Evolutionary conservation across 768 basidiomycete genomes (phyloP).

Genomic region (Calocybe cyanea): DNA sequence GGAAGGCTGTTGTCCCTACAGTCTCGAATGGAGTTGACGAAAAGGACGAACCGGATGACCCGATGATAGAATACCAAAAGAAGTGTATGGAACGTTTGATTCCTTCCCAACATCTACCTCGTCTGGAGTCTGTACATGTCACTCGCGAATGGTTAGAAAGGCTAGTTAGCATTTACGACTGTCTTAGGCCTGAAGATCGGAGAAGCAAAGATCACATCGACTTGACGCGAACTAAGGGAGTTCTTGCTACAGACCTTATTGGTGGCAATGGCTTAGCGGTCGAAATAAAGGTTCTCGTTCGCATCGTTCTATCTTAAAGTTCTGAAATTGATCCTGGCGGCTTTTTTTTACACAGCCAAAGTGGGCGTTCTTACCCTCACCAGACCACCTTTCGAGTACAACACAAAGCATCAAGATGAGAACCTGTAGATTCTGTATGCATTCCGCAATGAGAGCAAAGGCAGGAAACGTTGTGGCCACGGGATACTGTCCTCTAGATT

Average conservation of each 20-base stretch:
- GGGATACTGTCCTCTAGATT: conserved; percentile 85
- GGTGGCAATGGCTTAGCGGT: conserved; percentile 63
- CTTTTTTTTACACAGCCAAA: conserved; percentile 66
- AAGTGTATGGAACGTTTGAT: conserved; percentile 65
- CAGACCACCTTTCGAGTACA: conserved; percentile 52
- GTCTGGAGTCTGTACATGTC: conserved; percentile 46
- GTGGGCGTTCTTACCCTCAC: conserved; percentile 88
- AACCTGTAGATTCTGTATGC: conserved; percentile 92
- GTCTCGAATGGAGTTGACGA: neutral
- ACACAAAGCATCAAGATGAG: conserved; percentile 58
- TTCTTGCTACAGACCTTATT: conserved; percentile 80
- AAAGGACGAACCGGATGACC: conserved; percentile 32
- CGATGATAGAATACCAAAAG: conserved; percentile 52
- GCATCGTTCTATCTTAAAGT: neutral
- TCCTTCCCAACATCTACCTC: conserved; percentile 55
- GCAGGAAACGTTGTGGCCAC: conserved; percentile 34
- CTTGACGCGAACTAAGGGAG: conserved; percentile 44
- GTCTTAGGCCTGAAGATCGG: conserved; percentile 53
- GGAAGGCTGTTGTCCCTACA: conserved; percentile 43
- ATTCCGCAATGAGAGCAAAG: conserved; percentile 51
- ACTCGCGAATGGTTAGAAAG: conserved; percentile 55
- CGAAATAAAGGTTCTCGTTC: conserved; percentile 79
- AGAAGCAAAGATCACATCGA: conserved; percentile 59
- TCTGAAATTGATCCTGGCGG: neutral
- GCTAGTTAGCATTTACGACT: conserved; percentile 44